Evolutionary conservation across 2,329 filamentous ascomycete species (phyloP).

Genomic region (Aspergillus neotritici): DNA sequence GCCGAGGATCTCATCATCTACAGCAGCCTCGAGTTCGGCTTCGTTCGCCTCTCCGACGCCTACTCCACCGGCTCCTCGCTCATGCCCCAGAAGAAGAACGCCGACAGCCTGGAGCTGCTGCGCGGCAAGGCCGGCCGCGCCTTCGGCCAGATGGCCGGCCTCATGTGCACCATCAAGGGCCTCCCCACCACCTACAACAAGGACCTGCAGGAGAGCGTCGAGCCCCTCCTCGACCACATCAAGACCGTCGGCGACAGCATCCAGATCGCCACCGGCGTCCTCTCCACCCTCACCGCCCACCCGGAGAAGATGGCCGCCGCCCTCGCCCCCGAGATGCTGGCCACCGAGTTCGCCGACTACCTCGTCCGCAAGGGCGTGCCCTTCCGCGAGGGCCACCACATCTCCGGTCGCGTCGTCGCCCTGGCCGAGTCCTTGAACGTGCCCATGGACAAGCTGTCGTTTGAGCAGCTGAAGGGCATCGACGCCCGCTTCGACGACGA

Average conservation of each 20-base stretch:
- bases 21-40: conserved; percentile 68
- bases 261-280: conserved; percentile 73
- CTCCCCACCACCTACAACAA: conserved; percentile 84
- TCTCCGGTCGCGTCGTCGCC: conserved; percentile 67
- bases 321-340: conserved; percentile 77
- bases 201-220: conserved; percentile 80
- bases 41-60: conserved; percentile 68
- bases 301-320: conserved; percentile 73
- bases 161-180: conserved; percentile 71
- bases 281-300: conserved; percentile 64
- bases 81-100: conserved; percentile 83
- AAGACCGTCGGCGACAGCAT: conserved; percentile 77
- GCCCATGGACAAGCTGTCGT: conserved; percentile 64
- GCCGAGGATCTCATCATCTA: conserved; percentile 84
- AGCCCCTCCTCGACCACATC: conserved; percentile 78
- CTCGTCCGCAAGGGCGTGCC: conserved; percentile 54
- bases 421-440: conserved; percentile 60
- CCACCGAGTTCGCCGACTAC: conserved; percentile 49
- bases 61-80: conserved; percentile 71
- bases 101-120: conserved; percentile 66
- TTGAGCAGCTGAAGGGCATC: conserved; percentile 62
- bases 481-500: conserved; percentile 67
- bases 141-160: conserved; percentile 74
- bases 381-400: conserved; percentile 76
- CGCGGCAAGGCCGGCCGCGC: conserved; percentile 71